Base-by-base conservation (phyloP, 192 early-diverging fungal genomes). In the Lunasporangiospora selenospora region DNA sequence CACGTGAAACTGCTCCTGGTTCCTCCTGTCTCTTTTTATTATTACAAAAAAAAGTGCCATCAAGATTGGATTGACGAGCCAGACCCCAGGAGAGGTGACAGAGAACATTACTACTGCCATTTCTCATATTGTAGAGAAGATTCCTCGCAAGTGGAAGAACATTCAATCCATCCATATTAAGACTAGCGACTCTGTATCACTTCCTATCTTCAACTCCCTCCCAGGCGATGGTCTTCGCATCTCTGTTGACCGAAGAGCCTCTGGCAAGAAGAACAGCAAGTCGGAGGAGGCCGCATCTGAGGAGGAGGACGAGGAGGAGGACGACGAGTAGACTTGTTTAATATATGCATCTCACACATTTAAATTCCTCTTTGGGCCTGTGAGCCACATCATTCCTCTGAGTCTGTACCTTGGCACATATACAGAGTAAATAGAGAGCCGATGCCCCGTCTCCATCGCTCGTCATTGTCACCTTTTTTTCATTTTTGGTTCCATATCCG, bases 141-240 rank as follows among this genome's bases (percentile, higher is more conserved):
- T 96, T 37, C 89, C 92, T 9, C 81, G 89, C 56, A 83, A 87
- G 41, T 94, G 92, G 89, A 77, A 83, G 34, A 95, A 95, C 79
- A 85, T 99, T 54, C 91, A 89, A 73, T 87, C 93, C 10, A 83
- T 99, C 43, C 75, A 87, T 36, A 78, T 99, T 79, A 97, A 97
- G 79, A 90, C 92, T 8, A 82, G 77, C 42, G 81, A 85, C 12
- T 95, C 94, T 10, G 76, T 85, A 15, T 83, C 89, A 30, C 81
- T 99, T 59, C 97, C 97, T 3, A 78, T 99, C 39, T 97, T 83
- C 77, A 89, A 89, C 65, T 78, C 86, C 11, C 75, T 90, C 4
- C 87, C 87, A 16, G 61, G 65, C 33, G 78, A 81, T 21, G 78
- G 63, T 10, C 42, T 58, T 37, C 54, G 62, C 21, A 75, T 71